Percentiles rank a stretch among this genome's conserved stretches.
Evolutionary conservation across 2,329 filamentous ascomycete species (phyloP).

Genomic region (Neonectria faginata): DNA sequence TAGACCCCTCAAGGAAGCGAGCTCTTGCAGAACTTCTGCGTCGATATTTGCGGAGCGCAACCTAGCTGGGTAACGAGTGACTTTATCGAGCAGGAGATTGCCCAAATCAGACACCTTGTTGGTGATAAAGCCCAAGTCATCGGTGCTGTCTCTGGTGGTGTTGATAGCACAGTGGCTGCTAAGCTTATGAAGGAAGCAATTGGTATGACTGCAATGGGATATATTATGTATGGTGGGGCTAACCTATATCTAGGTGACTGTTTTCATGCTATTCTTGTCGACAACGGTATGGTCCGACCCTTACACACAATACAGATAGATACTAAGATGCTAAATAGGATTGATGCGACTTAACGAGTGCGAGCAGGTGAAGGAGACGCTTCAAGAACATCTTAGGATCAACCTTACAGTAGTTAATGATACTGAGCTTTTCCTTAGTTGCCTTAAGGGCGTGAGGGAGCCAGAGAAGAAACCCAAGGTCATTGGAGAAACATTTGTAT

Average conservation of each 20-base stretch:
- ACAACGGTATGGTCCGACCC: slow-evolving; percentile 70
- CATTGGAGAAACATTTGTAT: slow-evolving; percentile 74
- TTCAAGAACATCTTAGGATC: slow-evolving; percentile 84
- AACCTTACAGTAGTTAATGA: slow-evolving; percentile 91
- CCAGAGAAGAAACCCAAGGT: slow-evolving; percentile 93
- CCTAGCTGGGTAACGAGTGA: slow-evolving; percentile 87
- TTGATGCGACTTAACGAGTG: slow-evolving; percentile 89
- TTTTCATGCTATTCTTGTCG: slow-evolving; percentile 86
- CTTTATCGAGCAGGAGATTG: slow-evolving; percentile 85
- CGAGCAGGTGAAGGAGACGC: slow-evolving; percentile 81
- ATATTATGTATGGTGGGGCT: too few relatives aligned
- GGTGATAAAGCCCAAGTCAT: slow-evolving; percentile 79
- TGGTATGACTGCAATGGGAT: slow-evolving; percentile 51
- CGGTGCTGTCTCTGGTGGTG: slow-evolving; percentile 17
- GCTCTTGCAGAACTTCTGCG: slow-evolving; percentile 84
- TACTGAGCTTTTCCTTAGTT: slow-evolving; percentile 78
- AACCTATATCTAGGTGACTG: slow-evolving; percentile 60
- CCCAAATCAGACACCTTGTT: slow-evolving; percentile 82
- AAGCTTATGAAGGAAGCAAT: slow-evolving; percentile 88
- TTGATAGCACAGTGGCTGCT: slow-evolving; percentile 77
- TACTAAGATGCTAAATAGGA: slow-evolving; percentile 37
- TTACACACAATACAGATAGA: background rate
- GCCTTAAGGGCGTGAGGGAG: slow-evolving; percentile 79
- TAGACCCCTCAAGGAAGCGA: slow-evolving; percentile 67
- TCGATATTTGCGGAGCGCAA: slow-evolving; percentile 82